Conservation (phyloP, 768 basidiomycete species). For the Holtermanniella nyarrowii region DNA sequence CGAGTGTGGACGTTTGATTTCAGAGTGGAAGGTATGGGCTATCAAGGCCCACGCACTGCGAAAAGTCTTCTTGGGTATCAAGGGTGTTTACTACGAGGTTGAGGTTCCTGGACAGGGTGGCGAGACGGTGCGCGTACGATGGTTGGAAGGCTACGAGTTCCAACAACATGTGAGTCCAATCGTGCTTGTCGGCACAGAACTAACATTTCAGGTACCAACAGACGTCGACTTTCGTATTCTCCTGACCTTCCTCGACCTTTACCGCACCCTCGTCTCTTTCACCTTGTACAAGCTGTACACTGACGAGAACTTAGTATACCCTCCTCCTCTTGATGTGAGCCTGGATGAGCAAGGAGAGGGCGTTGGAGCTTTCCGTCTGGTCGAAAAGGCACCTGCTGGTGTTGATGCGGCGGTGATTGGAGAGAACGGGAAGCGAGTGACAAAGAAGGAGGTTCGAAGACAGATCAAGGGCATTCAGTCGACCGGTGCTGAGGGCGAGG, state of each 20-base stretch:
- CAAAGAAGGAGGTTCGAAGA: slow-evolving; percentile 51
- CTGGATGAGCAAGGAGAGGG: slow-evolving; percentile 83
- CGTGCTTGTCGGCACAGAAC: background rate
- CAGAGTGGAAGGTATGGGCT: slow-evolving; percentile 79
- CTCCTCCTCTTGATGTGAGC: slow-evolving; percentile 73
- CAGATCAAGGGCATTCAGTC: slow-evolving; percentile 47
- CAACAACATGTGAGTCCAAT: slow-evolving; percentile 70
- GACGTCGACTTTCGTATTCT: slow-evolving; percentile 98
- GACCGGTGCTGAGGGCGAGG: slow-evolving; percentile 16
- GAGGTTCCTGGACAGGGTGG: slow-evolving; percentile 63
- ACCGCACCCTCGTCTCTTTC: slow-evolving; percentile 91
- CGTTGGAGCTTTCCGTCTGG: slow-evolving; percentile 71
- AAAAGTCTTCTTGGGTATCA: slow-evolving; percentile 91
- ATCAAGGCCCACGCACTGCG: slow-evolving; percentile 75
- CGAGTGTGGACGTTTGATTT: slow-evolving; percentile 77
- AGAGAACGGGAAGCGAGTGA: slow-evolving; percentile 45
- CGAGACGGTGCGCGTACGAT: slow-evolving; percentile 64
- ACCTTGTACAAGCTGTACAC: slow-evolving; percentile 96
- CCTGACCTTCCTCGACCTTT: slow-evolving; percentile 94
- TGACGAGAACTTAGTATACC: slow-evolving; percentile 84
- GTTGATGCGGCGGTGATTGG: slow-evolving; percentile 29
- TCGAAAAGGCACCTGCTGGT: slow-evolving; percentile 45
- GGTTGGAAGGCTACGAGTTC: slow-evolving; percentile 96
- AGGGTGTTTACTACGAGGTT: slow-evolving; percentile 96
- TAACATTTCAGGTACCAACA: slow-evolving; percentile 58